These are phyloP conservation scores for Penicillium aurantiogriseum DNA, from an alignment of 2,329 filamentous ascomycete species.

Conservation along the genomic window DNA sequence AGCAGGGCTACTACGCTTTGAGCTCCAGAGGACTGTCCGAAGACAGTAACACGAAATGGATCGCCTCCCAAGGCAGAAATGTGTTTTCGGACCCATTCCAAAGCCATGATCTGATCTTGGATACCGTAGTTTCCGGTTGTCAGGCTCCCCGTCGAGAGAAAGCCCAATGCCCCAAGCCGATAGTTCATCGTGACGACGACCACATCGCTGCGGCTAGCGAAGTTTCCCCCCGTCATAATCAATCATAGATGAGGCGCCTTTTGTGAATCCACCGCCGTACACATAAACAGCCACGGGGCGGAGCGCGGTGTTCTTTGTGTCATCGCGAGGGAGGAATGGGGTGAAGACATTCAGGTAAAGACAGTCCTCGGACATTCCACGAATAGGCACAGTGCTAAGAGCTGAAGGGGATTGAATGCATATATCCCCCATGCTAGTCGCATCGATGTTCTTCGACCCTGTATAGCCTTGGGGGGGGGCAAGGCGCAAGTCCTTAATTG, in stretches of 20 bases:
- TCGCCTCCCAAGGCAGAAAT: conserved; percentile 32
- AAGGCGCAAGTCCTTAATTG: conserved; percentile 46
- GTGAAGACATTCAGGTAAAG: conserved; percentile 38
- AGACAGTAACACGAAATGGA: conserved; percentile 34
- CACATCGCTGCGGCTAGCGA: conserved; percentile 38
- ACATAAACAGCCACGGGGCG: conserved; percentile 34
- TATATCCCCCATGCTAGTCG: conserved; percentile 20
- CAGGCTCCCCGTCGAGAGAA: conserved; percentile 37
- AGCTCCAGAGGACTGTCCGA: conserved; percentile 42
- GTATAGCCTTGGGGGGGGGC: conserved; percentile 34
- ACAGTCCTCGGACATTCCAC: conserved; percentile 34
- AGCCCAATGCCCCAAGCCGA: conserved; percentile 34
- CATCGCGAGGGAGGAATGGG: conserved; percentile 26
- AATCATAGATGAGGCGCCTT: conserved; percentile 27
- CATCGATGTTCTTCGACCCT: conserved; percentile 31
- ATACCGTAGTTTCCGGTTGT: conserved; percentile 33
- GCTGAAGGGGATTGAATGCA: conserved; percentile 24
- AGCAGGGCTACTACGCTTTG: conserved; percentile 50
- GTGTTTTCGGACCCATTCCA: conserved; percentile 29
- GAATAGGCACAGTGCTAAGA: conserved; percentile 12
- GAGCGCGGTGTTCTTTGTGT: conserved; percentile 10
- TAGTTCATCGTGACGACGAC: conserved; percentile 39
- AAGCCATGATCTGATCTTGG: conserved; percentile 34
- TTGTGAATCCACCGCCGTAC: conserved; percentile 34
- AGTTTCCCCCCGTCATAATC: conserved; percentile 37